phyloP scores from a whole-genome alignment of 2,329 filamentous ascomycete genomes.

The Fusarium euwallaceae region DNA sequence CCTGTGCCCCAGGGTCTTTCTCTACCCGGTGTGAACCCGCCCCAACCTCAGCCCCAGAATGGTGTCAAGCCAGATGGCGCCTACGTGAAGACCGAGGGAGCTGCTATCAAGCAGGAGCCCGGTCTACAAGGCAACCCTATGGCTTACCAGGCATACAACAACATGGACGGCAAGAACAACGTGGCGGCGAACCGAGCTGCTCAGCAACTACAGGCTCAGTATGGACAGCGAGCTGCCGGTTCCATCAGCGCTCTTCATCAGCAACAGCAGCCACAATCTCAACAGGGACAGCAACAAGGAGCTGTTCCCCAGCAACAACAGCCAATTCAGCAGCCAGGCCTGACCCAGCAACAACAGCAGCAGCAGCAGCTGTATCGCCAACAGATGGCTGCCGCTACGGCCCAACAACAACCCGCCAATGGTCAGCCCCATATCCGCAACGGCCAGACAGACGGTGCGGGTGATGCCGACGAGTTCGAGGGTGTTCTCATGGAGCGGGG shows the following conservation, averaged over 20 bases:
- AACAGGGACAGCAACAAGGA: conserved; percentile 38
- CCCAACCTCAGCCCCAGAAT: conserved; percentile 47
- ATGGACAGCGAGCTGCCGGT: conserved; percentile 73
- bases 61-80: conserved; percentile 60
- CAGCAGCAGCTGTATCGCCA: conserved; percentile 52
- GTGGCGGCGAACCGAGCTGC: conserved; percentile 68
- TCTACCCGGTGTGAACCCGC: conserved; percentile 48
- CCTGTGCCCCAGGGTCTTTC: conserved; percentile 44
- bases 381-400: conserved; percentile 41
- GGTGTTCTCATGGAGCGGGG: conserved; percentile 71
- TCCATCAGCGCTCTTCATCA: conserved; percentile 74
- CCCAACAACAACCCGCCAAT: conserved; percentile 51
- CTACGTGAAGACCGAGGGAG: conserved; percentile 63
- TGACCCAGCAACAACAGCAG: conserved; percentile 47
- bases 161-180: conserved; percentile 52
- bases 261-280: conserved; percentile 46
- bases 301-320: conserved; percentile 50
- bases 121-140: conserved; percentile 51
- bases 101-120: conserved; percentile 60
- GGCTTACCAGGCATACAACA: conserved; percentile 52
- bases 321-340: conserved; percentile 45
- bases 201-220: conserved; percentile 69
- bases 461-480: conserved; percentile 69
- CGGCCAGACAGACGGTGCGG: conserved; percentile 80
- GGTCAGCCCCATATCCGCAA: conserved; percentile 51